Evolutionary conservation across 768 basidiomycete genomes (phyloP).

Genomic region (Imleria badia): DNA sequence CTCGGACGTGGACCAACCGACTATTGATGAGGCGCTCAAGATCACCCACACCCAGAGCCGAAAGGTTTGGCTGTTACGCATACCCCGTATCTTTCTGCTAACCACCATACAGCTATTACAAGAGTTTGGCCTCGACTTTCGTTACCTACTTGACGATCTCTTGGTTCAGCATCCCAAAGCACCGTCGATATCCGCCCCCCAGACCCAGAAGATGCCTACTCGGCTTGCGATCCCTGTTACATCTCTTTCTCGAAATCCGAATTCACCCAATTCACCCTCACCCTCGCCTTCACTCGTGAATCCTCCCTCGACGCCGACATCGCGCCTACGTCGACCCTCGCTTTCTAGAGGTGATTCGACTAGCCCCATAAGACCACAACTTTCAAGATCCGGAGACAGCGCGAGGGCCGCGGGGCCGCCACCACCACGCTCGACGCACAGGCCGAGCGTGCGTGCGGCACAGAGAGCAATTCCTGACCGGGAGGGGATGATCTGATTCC

Average conservation of each 20-base stretch:
- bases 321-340: slow-evolving; percentile 25
- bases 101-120: slow-evolving; percentile 62
- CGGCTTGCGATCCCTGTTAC: slow-evolving; percentile 24
- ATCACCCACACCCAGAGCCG: slow-evolving; percentile 80
- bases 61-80: slow-evolving; percentile 52
- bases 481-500: slow-evolving; percentile 60
- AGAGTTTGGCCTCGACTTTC: slow-evolving; percentile 94
- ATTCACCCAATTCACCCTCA: slow-evolving; percentile 15
- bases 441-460: slow-evolving; percentile 59
- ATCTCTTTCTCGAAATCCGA: slow-evolving; percentile 16
- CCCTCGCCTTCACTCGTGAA: slow-evolving; percentile 17
- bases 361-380: slow-evolving; percentile 24
- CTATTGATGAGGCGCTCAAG: slow-evolving; percentile 74
- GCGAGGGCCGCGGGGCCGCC: slow-evolving; percentile 50
- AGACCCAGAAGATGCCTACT: slow-evolving; percentile 27
- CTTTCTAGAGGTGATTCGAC: slow-evolving; percentile 31
- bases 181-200: slow-evolving; percentile 12
- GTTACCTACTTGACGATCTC: slow-evolving; percentile 81
- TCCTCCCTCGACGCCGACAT: slow-evolving; percentile 28
- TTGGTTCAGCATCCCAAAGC: slow-evolving; percentile 53
- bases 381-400: slow-evolving; percentile 25
- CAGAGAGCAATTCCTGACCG: slow-evolving; percentile 53
- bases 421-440: slow-evolving; percentile 64
- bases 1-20: slow-evolving; percentile 66
- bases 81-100: neutral